Evolutionary conservation across 768 basidiomycete species (phyloP).

Genomic region (Amanita jacksonii): DNA sequence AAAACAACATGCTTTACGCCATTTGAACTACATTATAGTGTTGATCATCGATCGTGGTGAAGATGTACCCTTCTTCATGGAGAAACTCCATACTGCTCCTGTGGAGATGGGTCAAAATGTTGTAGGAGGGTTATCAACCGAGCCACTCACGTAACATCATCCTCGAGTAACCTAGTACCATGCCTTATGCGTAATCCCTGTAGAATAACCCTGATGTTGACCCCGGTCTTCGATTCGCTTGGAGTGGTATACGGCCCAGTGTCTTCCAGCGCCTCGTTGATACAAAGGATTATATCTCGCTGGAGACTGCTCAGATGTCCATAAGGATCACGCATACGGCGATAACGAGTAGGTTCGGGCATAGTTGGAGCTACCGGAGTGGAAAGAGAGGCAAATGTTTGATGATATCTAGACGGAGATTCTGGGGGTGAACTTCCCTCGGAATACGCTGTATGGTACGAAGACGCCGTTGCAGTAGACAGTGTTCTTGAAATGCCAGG

Average conservation of each 20-base stretch:
- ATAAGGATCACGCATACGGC: constrained; percentile 13
- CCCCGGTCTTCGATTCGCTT: constrained; percentile 10
- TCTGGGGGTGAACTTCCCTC: constrained; percentile 1
- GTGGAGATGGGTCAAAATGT: neutral
- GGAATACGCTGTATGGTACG: constrained; percentile 5
- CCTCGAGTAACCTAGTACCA: neutral
- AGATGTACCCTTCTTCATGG: too few species aligned
- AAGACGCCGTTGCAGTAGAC: neutral
- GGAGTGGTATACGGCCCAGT: constrained; percentile 1
- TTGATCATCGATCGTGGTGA: too few species aligned
- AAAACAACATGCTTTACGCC: too few species aligned
- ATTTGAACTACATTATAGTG: too few species aligned
- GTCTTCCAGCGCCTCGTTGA: constrained; percentile 2
- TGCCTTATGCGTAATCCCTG: neutral
- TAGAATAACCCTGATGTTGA: constrained; percentile 11
- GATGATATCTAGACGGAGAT: neutral
- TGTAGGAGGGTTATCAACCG: neutral
- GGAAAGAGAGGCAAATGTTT: neutral
- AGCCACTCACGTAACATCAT: constrained; percentile 12
- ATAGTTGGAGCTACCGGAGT: too few species aligned
- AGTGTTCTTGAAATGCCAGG: neutral
- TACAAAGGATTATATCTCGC: constrained; percentile 16
- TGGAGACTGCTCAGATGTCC: constrained; percentile 14
- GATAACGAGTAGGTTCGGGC: neutral
- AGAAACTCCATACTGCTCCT: constrained; percentile 13